Conservation (phyloP, 768 basidiomycete genomes). For the Podaxis mareebaensis region DNA sequence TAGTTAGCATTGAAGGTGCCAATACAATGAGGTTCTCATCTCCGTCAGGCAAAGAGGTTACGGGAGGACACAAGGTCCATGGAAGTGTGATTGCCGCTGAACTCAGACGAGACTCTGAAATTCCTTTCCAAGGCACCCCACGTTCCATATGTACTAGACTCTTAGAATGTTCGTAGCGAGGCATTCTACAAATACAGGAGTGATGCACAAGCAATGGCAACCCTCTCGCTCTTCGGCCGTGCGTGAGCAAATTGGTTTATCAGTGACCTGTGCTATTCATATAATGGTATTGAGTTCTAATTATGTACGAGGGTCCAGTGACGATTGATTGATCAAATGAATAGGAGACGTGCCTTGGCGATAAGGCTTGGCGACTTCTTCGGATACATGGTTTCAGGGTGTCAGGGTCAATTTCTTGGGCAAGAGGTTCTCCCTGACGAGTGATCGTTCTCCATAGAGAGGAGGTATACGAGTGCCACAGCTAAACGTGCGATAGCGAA, state of each 20-base stretch:
- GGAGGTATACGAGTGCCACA: not conserved
- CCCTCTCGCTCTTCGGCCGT: not conserved
- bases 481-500: not conserved
- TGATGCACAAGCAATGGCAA: not conserved
- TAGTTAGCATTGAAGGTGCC: not conserved
- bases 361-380: not conserved
- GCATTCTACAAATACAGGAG: not conserved
- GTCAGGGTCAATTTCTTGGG: not conserved
- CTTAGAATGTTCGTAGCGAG: not conserved
- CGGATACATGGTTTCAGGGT: not conserved
- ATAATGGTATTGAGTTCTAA: not conserved
- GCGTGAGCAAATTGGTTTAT: not conserved
- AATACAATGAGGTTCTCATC: not conserved
- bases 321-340: not conserved
- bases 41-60: not conserved
- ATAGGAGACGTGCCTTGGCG: not conserved
- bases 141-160: not conserved
- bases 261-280: constrained; percentile 2
- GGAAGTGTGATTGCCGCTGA: not conserved
- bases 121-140: not conserved
- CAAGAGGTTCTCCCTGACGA: not conserved
- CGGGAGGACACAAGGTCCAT: not conserved
- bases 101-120: not conserved
- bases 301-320: not conserved
- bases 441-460: not conserved